Percentiles rank a stretch among this genome's conserved stretches.
Evolutionary conservation across 2,329 filamentous ascomycete species (phyloP).

Genomic region (Aspergillus udagawae): DNA sequence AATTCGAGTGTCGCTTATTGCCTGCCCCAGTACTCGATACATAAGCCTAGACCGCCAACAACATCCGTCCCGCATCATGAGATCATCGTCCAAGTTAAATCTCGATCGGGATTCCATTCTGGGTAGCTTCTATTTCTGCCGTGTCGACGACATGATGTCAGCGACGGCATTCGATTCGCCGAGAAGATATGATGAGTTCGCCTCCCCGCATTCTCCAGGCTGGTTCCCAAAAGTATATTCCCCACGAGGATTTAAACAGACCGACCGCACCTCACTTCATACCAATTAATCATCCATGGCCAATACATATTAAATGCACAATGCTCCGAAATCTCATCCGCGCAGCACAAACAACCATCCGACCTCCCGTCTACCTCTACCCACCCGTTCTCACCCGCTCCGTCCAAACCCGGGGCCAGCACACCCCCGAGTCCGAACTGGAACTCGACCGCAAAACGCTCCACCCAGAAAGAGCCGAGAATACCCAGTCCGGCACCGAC

Average conservation of each 20-base stretch:
- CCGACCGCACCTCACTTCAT: neutral
- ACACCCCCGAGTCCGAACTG: neutral
- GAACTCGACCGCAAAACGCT: slow-evolving; percentile 17
- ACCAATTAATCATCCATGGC: neutral
- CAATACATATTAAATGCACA: neutral
- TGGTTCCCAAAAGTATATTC: neutral
- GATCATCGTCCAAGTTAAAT: neutral
- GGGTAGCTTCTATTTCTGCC: neutral
- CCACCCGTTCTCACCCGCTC: neutral
- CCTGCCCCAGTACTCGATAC: neutral
- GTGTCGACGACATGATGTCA: neutral
- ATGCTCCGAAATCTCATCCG: neutral
- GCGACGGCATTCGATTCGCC: neutral
- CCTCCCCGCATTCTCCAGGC: neutral
- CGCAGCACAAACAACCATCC: neutral
- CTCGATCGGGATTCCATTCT: neutral
- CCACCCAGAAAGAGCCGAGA: slow-evolving; percentile 17
- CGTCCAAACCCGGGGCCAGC: neutral
- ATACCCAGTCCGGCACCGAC: slow-evolving; percentile 23
- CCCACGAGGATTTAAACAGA: neutral
- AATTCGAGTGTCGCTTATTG: neutral
- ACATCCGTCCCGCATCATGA: neutral
- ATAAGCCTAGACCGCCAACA: neutral
- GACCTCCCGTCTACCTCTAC: neutral
- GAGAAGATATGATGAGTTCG: neutral